These are phyloP conservation scores for Penicillium glabrum DNA, from an alignment of 2,329 filamentous ascomycete genomes.

Conservation along the genomic window DNA sequence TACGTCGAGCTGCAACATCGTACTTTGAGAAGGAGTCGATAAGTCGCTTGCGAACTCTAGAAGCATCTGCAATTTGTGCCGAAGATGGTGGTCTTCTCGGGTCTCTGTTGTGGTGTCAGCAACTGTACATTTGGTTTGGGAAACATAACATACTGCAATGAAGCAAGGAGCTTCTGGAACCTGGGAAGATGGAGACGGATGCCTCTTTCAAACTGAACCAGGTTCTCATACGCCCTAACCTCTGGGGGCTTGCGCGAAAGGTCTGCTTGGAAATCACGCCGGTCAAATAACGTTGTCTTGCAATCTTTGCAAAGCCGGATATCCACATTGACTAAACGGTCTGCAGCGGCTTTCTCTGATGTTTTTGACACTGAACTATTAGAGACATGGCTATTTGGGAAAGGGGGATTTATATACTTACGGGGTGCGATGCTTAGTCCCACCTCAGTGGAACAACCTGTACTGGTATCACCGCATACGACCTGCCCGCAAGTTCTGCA, in stretches of 20 bases:
- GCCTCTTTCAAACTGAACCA: conserved; percentile 83
- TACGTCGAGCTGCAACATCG: conserved; percentile 74
- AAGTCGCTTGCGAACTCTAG: conserved; percentile 83
- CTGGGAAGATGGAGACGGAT: conserved; percentile 78
- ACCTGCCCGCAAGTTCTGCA: conserved; percentile 91
- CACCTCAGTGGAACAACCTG: conserved; percentile 80
- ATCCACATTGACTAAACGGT: conserved; percentile 68
- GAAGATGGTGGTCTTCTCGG: conserved; percentile 64
- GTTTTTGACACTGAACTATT: conserved; percentile 34
- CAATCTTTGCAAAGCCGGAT: conserved; percentile 93
- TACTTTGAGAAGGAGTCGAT: conserved; percentile 90
- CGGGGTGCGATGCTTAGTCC: conserved; percentile 72
- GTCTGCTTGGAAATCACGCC: conserved; percentile 75
- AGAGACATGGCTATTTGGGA: conserved; percentile 14
- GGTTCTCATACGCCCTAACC: conserved; percentile 77
- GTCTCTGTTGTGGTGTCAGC: conserved; percentile 44
- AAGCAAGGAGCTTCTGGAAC: conserved; percentile 74
- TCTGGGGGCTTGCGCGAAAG: conserved; percentile 68
- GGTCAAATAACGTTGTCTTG: conserved; percentile 67
- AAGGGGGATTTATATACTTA: conserved; percentile 40
- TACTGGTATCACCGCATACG: conserved; percentile 84
- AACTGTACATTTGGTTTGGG: not conserved
- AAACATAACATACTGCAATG: conserved; percentile 59
- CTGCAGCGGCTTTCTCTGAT: conserved; percentile 43
- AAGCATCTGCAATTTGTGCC: conserved; percentile 77